Evolutionary conservation across 441 rosid genomes (phyloP).

Genomic region (Capsella rubella): DNA sequence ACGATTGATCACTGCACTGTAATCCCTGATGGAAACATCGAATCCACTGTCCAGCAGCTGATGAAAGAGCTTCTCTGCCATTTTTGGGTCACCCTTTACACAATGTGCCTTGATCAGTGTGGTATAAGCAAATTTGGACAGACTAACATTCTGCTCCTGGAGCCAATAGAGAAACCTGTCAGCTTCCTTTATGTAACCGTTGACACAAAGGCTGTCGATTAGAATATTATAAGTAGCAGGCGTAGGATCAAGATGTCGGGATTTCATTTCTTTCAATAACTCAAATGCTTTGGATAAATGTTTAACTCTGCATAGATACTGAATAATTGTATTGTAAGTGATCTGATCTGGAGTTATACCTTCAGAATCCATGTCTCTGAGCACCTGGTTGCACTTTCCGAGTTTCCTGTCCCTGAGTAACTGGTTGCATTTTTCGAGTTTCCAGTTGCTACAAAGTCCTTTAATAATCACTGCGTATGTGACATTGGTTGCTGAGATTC

Average conservation of each 20-base stretch:
- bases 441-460: slow-evolving; percentile 65
- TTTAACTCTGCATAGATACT: slow-evolving; percentile 56
- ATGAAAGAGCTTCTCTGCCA: slow-evolving; percentile 48
- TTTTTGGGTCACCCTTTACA: slow-evolving; percentile 63
- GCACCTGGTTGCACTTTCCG: slow-evolving; percentile 57
- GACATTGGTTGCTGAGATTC: slow-evolving; percentile 55
- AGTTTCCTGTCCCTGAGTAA: slow-evolving; percentile 50
- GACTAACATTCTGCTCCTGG: slow-evolving; percentile 46
- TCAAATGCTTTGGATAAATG: slow-evolving; percentile 53
- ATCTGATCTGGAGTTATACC: slow-evolving; percentile 73
- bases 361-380: slow-evolving; percentile 41
- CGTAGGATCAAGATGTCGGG: slow-evolving; percentile 59
- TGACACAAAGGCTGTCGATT: slow-evolving; percentile 62
- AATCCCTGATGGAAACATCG: slow-evolving; percentile 67
- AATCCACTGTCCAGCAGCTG: slow-evolving; percentile 67
- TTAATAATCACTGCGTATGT: slow-evolving; percentile 77
- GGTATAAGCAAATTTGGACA: slow-evolving; percentile 68
- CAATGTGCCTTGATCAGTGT: slow-evolving; percentile 81
- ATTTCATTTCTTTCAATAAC: slow-evolving; percentile 56
- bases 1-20: slow-evolving; percentile 72
- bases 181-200: slow-evolving; percentile 58
- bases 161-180: slow-evolving; percentile 59
- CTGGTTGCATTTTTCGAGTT: slow-evolving; percentile 52
- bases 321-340: slow-evolving; percentile 73
- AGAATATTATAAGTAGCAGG: slow-evolving; percentile 69